Evolutionary conservation across 768 basidiomycete species (phyloP).

Genomic region (Psilocybe cyanescens): DNA sequence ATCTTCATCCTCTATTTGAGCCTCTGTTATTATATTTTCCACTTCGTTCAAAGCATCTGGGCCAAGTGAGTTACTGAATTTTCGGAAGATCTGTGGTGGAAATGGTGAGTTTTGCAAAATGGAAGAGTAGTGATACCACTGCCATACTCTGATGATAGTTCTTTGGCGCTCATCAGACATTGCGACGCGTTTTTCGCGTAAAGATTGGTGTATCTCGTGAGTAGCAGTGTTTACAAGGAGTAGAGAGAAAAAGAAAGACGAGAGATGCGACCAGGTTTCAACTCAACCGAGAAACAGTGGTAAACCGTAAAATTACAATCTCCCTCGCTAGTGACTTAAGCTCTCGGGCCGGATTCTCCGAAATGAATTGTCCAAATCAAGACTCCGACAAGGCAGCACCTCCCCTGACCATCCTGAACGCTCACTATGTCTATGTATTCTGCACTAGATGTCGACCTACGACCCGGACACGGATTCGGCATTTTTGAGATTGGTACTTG

Average conservation of each 20-base stretch:
- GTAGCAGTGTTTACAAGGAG: not conserved
- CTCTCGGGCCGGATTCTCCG: constrained; percentile 1
- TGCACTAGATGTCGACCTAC: constrained; percentile 72
- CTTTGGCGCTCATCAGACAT: constrained; percentile 54
- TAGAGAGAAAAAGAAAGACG: not conserved
- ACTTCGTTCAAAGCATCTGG: constrained; percentile 76
- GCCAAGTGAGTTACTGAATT: constrained; percentile 86
- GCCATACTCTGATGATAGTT: constrained; percentile 48
- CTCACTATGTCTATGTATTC: constrained; percentile 68
- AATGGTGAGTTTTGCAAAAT: not conserved
- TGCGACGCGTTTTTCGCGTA: constrained; percentile 13
- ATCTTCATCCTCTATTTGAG: constrained; percentile 72
- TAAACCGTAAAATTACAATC: not conserved
- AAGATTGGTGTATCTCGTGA: not conserved
- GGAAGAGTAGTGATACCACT: not conserved
- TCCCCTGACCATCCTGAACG: not conserved
- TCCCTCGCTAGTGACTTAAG: not conserved
- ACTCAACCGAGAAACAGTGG: not conserved
- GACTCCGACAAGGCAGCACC: not conserved
- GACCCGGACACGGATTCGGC: constrained; percentile 77
- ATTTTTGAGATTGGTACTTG: constrained; percentile 73
- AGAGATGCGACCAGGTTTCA: not conserved
- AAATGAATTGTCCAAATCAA: not conserved
- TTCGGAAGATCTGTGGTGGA: constrained; percentile 70
- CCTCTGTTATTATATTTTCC: constrained; percentile 69